These are phyloP conservation scores for Solanum tarijense DNA, from an alignment of 257 asterid species.

Conservation along the genomic window DNA sequence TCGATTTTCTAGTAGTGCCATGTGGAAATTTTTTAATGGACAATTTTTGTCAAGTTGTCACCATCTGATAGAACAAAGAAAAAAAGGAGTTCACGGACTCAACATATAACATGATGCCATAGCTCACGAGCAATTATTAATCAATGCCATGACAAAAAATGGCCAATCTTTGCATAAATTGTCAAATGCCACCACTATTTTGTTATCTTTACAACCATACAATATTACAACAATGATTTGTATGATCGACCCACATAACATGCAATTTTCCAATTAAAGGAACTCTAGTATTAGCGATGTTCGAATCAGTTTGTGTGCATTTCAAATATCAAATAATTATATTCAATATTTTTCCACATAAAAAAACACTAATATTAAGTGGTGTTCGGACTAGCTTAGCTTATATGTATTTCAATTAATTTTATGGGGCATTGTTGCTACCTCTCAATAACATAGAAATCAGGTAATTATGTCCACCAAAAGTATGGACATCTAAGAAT, in stretches of 20 bases:
- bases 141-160: slow-evolving; percentile 4
- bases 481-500: not conserved
- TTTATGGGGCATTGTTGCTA: not conserved
- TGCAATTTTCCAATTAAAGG: not conserved
- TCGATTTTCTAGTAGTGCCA: not conserved
- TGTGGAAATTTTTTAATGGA: not conserved
- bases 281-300: not conserved
- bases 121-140: slow-evolving; percentile 10
- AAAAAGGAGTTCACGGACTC: slow-evolving; percentile 39
- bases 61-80: not conserved
- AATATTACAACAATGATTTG: not conserved
- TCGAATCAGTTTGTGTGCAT: too few species aligned
- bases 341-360: not conserved
- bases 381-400: not conserved
- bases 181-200: not conserved
- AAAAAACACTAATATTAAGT: not conserved
- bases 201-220: not conserved
- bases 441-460: too few species aligned
- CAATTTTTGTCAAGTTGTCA: not conserved
- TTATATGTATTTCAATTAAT: not conserved
- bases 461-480: fast-evolving
- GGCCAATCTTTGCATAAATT: not conserved
- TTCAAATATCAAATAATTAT: not conserved
- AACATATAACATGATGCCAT: not conserved
- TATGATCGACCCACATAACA: slow-evolving; percentile 1